Percentiles rank a stretch among this genome's conserved stretches.
phyloP scores from a whole-genome alignment of 768 basidiomycete genomes.

The Termitomyces eurrhizus region DNA sequence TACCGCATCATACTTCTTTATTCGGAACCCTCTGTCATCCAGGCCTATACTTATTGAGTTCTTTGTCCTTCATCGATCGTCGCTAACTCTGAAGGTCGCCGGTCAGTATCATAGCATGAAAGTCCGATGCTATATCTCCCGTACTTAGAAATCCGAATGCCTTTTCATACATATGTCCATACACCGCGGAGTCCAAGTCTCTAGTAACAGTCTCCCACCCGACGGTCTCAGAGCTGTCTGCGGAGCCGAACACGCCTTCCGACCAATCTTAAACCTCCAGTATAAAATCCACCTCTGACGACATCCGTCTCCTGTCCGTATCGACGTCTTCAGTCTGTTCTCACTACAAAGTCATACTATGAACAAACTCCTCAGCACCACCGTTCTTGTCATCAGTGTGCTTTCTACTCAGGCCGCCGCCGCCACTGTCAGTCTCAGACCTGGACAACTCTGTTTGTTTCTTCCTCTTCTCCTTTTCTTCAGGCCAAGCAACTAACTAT shows the following conservation, averaged over 20 bases:
- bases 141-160: not conserved
- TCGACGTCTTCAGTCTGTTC: not conserved
- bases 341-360: not conserved
- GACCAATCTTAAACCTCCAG: not conserved
- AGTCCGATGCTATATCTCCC: not conserved
- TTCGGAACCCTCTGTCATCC: not conserved
- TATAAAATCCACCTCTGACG: not conserved
- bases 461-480: not conserved
- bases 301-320: not conserved
- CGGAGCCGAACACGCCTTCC: not conserved
- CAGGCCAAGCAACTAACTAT: not conserved
- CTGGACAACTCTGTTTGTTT: conserved; percentile 8
- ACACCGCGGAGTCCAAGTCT: not conserved
- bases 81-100: not conserved
- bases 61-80: not conserved
- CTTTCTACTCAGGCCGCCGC: not conserved
- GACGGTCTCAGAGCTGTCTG: too few relatives aligned
- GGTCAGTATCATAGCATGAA: not conserved
- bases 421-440: not conserved
- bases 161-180: not conserved
- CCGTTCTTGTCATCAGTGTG: not conserved
- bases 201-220: not conserved
- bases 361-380: not conserved
- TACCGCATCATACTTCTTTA: not conserved
- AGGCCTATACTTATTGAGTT: not conserved